Conservation (phyloP, 805 yeast species). For the Isabelozyma gotoi region DNA sequence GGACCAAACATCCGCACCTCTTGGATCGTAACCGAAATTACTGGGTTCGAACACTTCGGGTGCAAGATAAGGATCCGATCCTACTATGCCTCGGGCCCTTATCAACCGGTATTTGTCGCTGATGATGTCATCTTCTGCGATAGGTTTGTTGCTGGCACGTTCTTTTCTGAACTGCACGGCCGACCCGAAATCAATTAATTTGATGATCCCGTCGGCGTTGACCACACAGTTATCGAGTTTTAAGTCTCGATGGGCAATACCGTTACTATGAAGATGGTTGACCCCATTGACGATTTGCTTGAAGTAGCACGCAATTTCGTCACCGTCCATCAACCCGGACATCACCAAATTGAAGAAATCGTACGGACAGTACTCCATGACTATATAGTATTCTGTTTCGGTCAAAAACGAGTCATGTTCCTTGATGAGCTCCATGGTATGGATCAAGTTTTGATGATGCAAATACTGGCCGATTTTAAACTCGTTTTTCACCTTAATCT, state of each 20-base stretch:
- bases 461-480: constrained; percentile 77
- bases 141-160: constrained; percentile 1
- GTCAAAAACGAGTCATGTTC: constrained; percentile 41
- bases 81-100: constrained; percentile 82
- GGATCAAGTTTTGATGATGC: constrained; percentile 72
- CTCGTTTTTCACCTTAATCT: constrained; percentile 78
- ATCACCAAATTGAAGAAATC: constrained; percentile 93
- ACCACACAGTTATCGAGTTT: constrained; percentile 94
- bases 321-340: constrained; percentile 73
- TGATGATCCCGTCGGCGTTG: constrained; percentile 67
- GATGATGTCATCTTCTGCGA: constrained; percentile 11
- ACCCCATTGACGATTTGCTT: constrained; percentile 80
- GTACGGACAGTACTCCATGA: constrained; percentile 91
- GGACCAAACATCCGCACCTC: constrained; percentile 91
- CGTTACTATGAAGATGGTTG: constrained; percentile 70
- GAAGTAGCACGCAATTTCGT: constrained; percentile 78
- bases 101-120: constrained; percentile 53
- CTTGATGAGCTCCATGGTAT: constrained; percentile 75
- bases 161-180: constrained; percentile 80
- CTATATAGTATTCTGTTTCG: constrained; percentile 53
- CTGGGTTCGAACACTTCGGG: constrained; percentile 73
- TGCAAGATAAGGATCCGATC: constrained; percentile 93
- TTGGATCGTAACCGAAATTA: constrained; percentile 68
- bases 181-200: constrained; percentile 91
- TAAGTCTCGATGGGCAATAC: constrained; percentile 90